Conservation (phyloP, 2,329 filamentous ascomycete species). For the Ophiostoma ips region DNA sequence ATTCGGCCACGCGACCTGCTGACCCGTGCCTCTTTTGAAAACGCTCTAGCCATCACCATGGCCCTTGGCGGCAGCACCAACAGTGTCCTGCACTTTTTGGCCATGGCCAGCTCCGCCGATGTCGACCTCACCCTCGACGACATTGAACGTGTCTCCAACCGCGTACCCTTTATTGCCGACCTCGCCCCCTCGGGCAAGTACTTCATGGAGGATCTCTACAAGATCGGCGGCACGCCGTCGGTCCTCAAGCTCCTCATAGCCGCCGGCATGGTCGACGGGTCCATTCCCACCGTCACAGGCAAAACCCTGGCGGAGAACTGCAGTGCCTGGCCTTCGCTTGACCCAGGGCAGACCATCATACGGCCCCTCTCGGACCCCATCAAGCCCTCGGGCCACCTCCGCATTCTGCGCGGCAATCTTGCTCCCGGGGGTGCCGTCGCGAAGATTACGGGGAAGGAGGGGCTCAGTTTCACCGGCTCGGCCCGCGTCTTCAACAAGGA, state of each 20-base stretch:
- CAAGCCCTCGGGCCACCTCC: constrained; percentile 75
- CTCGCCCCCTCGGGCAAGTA: constrained; percentile 73
- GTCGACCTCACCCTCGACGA: constrained; percentile 69
- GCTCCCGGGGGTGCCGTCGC: constrained; percentile 82
- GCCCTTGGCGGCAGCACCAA: constrained; percentile 84
- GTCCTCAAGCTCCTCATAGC: constrained; percentile 78
- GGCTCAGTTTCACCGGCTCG: constrained; percentile 63
- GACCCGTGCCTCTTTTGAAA: constrained; percentile 70
- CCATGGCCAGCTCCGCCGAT: constrained; percentile 76
- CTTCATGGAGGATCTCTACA: constrained; percentile 73
- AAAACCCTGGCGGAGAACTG: constrained; percentile 75
- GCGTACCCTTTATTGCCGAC: constrained; percentile 76
- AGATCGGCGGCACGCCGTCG: constrained; percentile 71
- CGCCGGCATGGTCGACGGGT: constrained; percentile 59
- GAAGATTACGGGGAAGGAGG: constrained; percentile 95
- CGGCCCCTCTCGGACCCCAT: constrained; percentile 57
- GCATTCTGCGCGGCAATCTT: constrained; percentile 76
- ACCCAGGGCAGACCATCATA: constrained; percentile 72
- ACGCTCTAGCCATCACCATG: constrained; percentile 83
- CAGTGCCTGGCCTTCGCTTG: constrained; percentile 58
- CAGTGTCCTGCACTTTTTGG: constrained; percentile 75
- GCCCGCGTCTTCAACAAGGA: constrained; percentile 84
- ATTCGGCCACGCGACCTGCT: constrained; percentile 70
- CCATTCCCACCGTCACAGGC: constrained; percentile 69
- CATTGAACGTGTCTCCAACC: constrained; percentile 65